Conservation (phyloP, 2,329 filamentous ascomycete species). For the Clarireedia homoeocarpa region DNA sequence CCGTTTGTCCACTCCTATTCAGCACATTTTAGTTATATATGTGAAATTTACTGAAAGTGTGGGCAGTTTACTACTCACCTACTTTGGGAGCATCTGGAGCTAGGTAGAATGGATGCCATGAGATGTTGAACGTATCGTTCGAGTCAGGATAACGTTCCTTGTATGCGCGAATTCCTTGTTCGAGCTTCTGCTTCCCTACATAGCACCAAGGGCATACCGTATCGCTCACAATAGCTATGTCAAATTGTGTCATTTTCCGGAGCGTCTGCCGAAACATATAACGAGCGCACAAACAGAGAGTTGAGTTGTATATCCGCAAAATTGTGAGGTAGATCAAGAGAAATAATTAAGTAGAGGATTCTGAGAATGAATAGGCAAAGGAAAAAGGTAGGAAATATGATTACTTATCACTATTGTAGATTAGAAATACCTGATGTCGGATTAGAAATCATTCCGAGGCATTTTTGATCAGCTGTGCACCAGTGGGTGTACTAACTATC, state of each 20-base stretch:
- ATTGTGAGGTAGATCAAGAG: background rate
- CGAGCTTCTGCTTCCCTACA: slow-evolving; percentile 62
- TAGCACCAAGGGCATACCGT: slow-evolving; percentile 40
- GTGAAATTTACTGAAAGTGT: background rate
- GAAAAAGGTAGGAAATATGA: background rate
- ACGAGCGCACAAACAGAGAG: slow-evolving; percentile 1
- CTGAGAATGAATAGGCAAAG: background rate
- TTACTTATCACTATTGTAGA: background rate
- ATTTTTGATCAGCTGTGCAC: background rate
- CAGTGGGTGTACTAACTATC: too few relatives aligned
- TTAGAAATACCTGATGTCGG: background rate
- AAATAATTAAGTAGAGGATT: background rate
- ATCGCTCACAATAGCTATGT: slow-evolving; percentile 73
- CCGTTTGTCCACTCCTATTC: slow-evolving; percentile 41
- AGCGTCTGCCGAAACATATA: slow-evolving; percentile 19
- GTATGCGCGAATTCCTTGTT: slow-evolving; percentile 62
- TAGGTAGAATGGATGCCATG: slow-evolving; percentile 76
- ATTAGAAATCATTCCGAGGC: slow-evolving; percentile 1
- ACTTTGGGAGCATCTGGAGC: slow-evolving; percentile 54
- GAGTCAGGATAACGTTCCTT: slow-evolving; percentile 51
- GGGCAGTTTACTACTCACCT: slow-evolving; percentile 32
- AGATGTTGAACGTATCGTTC: slow-evolving; percentile 62
- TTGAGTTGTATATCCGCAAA: background rate
- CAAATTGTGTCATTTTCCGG: slow-evolving; percentile 61
- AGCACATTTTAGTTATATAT: background rate